phyloP scores from a whole-genome alignment of 768 basidiomycete genomes.

The Lactarius vividus region DNA sequence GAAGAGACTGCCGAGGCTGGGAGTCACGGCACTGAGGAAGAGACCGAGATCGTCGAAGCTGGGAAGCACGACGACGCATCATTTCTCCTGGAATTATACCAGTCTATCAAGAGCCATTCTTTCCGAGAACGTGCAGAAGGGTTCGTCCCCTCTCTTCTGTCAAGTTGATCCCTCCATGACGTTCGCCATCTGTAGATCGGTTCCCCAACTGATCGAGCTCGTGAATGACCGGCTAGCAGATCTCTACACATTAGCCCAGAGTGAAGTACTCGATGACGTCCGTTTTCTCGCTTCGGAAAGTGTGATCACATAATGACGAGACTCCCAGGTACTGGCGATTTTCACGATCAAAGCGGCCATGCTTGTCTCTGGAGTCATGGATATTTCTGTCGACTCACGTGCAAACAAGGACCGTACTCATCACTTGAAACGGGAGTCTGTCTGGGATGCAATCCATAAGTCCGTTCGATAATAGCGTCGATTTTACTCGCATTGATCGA shows the following conservation, averaged over 20 bases:
- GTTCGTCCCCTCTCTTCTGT: background rate
- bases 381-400: constrained; percentile 5
- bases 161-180: background rate
- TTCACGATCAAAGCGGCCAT: constrained; percentile 21
- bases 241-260: constrained; percentile 20
- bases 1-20: constrained; percentile 16
- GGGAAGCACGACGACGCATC: constrained; percentile 23
- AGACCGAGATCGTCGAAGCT: constrained; percentile 11
- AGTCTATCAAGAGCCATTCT: constrained; percentile 18
- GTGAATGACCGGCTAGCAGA: constrained; percentile 22
- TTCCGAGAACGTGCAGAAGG: constrained; percentile 18
- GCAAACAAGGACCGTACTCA: constrained; percentile 22
- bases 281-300: constrained; percentile 1
- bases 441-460: constrained; percentile 16
- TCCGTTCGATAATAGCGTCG: background rate
- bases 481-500: background rate
- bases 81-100: constrained; percentile 22
- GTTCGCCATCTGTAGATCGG: constrained; percentile 9
- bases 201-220: constrained; percentile 17
- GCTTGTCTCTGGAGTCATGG: constrained; percentile 23
- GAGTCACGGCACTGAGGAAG: constrained; percentile 14
- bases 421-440: constrained; percentile 15
- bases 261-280: constrained; percentile 22
- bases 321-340: constrained; percentile 7
- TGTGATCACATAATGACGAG: constrained; percentile 10